Evolutionary conservation across 2,329 filamentous ascomycete species (phyloP).

Genomic region (Emmonsiellopsis sp.): DNA sequence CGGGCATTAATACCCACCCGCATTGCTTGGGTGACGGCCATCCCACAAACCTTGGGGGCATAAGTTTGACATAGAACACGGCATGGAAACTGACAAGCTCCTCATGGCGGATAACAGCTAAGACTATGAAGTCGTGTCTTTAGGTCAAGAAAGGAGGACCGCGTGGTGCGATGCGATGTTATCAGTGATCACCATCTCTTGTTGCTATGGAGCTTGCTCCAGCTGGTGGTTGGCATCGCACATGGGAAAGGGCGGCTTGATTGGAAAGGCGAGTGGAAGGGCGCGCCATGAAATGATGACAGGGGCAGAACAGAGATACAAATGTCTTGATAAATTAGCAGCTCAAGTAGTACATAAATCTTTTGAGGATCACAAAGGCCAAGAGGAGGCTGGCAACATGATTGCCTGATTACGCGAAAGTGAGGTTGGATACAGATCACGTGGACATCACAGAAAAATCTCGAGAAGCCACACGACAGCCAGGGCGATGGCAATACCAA

Average conservation of each 20-base stretch:
- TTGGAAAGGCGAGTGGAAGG: not conserved
- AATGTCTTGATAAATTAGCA: not conserved
- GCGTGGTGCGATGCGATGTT: not conserved
- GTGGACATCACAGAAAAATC: not conserved
- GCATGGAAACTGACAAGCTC: too few relatives aligned
- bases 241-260: not conserved
- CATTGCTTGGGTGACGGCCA: too few relatives aligned
- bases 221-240: not conserved
- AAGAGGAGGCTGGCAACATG: not conserved
- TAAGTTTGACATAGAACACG: too few relatives aligned
- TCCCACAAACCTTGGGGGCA: too few relatives aligned
- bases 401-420: not conserved
- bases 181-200: not conserved
- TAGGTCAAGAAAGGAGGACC: not conserved
- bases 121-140: not conserved
- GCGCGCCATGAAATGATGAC: not conserved
- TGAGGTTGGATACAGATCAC: not conserved
- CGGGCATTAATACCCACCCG: too few relatives aligned
- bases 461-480: not conserved
- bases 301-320: not conserved
- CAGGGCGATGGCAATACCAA: not conserved
- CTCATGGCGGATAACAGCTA: too few relatives aligned
- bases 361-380: too few relatives aligned
- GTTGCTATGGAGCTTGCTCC: not conserved
- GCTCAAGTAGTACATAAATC: too few relatives aligned